Percentiles rank a stretch among this genome's conserved stretches.
Evolutionary conservation across 306 rosid species (phyloP).

Genomic region (Cucurbita ficifolia): DNA sequence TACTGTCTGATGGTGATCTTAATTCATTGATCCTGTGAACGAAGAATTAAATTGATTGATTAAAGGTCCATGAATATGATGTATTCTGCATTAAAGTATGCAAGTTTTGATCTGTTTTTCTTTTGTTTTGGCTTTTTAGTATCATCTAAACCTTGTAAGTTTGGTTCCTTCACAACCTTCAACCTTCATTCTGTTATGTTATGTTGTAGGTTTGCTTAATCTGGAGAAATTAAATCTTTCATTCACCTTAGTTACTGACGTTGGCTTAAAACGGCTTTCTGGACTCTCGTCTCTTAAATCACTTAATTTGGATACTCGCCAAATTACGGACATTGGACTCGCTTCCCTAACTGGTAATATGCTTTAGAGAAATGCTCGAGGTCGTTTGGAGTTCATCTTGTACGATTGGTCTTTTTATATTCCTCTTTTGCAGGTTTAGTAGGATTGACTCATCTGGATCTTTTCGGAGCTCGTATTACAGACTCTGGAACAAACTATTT

Average conservation of each 20-base stretch:
- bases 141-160: background rate
- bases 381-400: background rate
- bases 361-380: background rate
- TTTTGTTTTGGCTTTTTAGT: background rate
- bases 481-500: slow-evolving; percentile 68
- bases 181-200: background rate
- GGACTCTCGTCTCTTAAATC: slow-evolving; percentile 80
- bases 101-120: background rate
- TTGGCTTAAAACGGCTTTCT: slow-evolving; percentile 55
- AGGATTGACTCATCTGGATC: slow-evolving; percentile 76
- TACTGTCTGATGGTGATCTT: background rate
- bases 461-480: slow-evolving; percentile 81
- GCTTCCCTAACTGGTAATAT: slow-evolving; percentile 62
- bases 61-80: background rate
- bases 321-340: slow-evolving; percentile 73
- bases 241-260: slow-evolving; percentile 54
- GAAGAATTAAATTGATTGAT: background rate
- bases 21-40: background rate
- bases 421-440: slow-evolving; percentile 51
- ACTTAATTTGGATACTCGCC: slow-evolving; percentile 83
- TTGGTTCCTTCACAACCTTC: background rate
- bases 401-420: background rate
- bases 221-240: slow-evolving; percentile 83
- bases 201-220: slow-evolving; percentile 53
- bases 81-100: background rate